phyloP scores from a whole-genome alignment of 345 rosid genomes.

The Corchorus olitorius region DNA sequence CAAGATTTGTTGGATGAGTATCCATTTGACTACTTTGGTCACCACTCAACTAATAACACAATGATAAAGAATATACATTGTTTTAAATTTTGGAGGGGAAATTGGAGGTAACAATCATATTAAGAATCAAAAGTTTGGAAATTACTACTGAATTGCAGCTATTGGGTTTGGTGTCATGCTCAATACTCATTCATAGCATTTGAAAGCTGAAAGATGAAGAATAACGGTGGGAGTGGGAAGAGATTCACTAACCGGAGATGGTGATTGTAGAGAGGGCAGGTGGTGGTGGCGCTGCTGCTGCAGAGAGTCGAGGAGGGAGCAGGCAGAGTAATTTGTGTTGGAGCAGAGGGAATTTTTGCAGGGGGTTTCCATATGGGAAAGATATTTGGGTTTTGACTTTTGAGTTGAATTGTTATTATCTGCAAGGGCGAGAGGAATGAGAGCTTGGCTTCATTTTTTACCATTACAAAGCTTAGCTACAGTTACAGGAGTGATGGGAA shows the following conservation, averaged over 20 bases:
- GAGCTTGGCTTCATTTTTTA: not conserved
- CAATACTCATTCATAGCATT: not conserved
- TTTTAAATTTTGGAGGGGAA: too few species aligned
- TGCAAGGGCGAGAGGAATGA: not conserved
- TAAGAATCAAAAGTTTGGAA: not conserved
- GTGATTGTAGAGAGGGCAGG: not conserved
- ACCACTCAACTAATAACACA: not conserved
- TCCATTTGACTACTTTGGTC: conserved; percentile 18
- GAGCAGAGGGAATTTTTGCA: conserved; percentile 5
- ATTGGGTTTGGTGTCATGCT: not conserved
- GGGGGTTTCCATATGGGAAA: conserved; percentile 11
- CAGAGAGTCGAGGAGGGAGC: not conserved
- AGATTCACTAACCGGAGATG: conserved; percentile 27
- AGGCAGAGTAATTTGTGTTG: not conserved
- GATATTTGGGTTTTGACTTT: conserved; percentile 14
- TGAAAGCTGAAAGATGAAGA: conserved; percentile 8
- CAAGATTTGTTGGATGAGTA: conserved; percentile 22
- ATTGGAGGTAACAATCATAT: too few species aligned
- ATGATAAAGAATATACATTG: not conserved
- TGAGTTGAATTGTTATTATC: not conserved
- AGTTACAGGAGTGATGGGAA: too few species aligned
- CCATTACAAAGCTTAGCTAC: too few species aligned
- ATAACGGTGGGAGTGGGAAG: not conserved
- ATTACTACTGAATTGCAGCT: not conserved
- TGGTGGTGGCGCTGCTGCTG: not conserved